Evolutionary conservation across 2,329 filamentous ascomycete genomes (phyloP).

Genomic region (Curvularia eragrostidis): DNA sequence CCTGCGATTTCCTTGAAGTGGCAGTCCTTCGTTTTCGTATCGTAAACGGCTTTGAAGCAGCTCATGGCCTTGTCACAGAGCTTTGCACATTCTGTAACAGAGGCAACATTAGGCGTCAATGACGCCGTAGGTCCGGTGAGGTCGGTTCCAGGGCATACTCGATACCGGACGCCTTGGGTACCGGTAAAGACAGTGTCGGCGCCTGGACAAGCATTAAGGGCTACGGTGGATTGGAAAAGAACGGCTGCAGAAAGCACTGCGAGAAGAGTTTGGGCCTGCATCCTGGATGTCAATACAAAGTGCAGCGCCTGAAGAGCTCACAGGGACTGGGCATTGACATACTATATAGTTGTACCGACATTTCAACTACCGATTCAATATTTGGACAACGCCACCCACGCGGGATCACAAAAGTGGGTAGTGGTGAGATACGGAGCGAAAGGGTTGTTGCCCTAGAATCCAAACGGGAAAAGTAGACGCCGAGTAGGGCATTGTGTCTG

Average conservation of each 20-base stretch:
- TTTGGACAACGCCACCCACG: slow-evolving; percentile 19
- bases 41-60: slow-evolving; percentile 39
- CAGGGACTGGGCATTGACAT: neutral
- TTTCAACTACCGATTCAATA: slow-evolving; percentile 11
- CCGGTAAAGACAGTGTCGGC: slow-evolving; percentile 30
- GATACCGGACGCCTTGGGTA: slow-evolving; percentile 28
- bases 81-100: slow-evolving; percentile 30
- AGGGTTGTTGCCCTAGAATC: slow-evolving; percentile 7
- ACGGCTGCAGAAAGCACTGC: slow-evolving; percentile 21
- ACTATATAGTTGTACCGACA: slow-evolving; percentile 12
- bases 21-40: slow-evolving; percentile 27
- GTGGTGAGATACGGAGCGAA: slow-evolving; percentile 7
- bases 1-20: slow-evolving; percentile 31
- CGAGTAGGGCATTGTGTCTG: slow-evolving; percentile 9
- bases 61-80: slow-evolving; percentile 27
- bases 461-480: slow-evolving; percentile 1
- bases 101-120: slow-evolving; percentile 24
- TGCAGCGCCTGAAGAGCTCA: slow-evolving; percentile 9
- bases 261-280: slow-evolving; percentile 23
- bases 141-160: slow-evolving; percentile 31
- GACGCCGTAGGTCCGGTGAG: slow-evolving; percentile 22
- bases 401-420: slow-evolving; percentile 4
- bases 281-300: slow-evolving; percentile 17
- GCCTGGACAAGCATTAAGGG: slow-evolving; percentile 31
- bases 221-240: slow-evolving; percentile 25